Evolutionary conservation across 192 early-diverging fungal species (phyloP).

Genomic region (Ambispora gerdemannii): DNA sequence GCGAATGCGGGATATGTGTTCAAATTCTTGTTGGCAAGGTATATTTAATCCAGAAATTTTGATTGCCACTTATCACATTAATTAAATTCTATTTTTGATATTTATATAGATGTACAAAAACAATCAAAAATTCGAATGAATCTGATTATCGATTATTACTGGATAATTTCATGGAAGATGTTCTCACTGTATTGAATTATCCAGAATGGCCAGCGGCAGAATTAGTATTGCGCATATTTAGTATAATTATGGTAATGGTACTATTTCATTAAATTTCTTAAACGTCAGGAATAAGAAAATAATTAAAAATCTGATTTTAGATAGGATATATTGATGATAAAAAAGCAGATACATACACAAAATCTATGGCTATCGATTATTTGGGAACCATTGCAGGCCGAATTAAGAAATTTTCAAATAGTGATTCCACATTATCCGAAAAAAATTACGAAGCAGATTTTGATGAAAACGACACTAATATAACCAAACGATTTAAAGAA

Average conservation of each 20-base stretch:
- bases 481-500: constrained; percentile 29
- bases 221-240: constrained; percentile 62
- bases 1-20: constrained; percentile 57
- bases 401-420: constrained; percentile 42
- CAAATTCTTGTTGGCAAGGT: constrained; percentile 59
- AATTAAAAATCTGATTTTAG: constrained; percentile 29
- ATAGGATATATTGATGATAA: constrained; percentile 61
- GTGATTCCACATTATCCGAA: not conserved
- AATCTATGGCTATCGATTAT: constrained; percentile 60
- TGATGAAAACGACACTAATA: constrained; percentile 22
- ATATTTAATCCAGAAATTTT: constrained; percentile 31
- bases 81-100: constrained; percentile 38
- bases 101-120: constrained; percentile 39
- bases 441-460: not conserved
- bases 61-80: constrained; percentile 28
- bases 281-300: constrained; percentile 3
- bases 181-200: constrained; percentile 64
- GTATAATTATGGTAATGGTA: constrained; percentile 59
- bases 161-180: constrained; percentile 71
- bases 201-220: constrained; percentile 93
- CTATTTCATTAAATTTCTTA: not conserved
- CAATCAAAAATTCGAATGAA: constrained; percentile 52
- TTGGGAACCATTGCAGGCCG: constrained; percentile 61
- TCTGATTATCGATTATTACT: constrained; percentile 71
- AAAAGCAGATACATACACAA: constrained; percentile 52